Percentiles rank a stretch among this genome's conserved stretches.
Evolutionary conservation across 2,329 filamentous ascomycete genomes (phyloP).

Genomic region (Claviceps fusiformis): DNA sequence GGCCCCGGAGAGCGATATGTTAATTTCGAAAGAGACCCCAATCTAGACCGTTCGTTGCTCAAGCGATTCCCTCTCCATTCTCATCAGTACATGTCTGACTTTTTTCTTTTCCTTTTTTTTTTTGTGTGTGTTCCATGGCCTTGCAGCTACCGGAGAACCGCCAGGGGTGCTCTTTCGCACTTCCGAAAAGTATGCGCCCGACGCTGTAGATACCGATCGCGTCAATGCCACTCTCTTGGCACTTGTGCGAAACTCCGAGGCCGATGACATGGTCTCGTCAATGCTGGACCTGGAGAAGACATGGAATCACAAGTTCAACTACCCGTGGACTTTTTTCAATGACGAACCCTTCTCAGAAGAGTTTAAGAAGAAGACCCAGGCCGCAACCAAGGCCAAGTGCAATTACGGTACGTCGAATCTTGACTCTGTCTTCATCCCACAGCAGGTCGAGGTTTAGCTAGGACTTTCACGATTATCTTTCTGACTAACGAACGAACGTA

Average conservation of each 20-base stretch:
- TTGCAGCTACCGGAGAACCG: conserved; percentile 67
- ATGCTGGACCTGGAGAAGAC: conserved; percentile 88
- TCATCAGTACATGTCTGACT: conserved; percentile 7
- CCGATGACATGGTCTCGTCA: conserved; percentile 68
- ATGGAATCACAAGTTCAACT: conserved; percentile 99
- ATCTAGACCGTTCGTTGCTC: conserved; percentile 60
- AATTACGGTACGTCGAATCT: conserved; percentile 54
- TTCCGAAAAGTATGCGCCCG: conserved; percentile 62
- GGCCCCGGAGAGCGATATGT: conserved; percentile 27
- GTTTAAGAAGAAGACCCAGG: conserved; percentile 72
- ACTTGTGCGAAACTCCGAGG: conserved; percentile 83
- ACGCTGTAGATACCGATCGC: conserved; percentile 62
- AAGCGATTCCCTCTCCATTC: background rate
- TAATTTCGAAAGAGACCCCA: conserved; percentile 66
- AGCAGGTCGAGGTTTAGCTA: background rate
- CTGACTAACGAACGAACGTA: background rate
- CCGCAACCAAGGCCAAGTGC: conserved; percentile 76
- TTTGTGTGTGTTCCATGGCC: background rate
- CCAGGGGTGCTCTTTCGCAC: conserved; percentile 61
- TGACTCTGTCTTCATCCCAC: background rate
- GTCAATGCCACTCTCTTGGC: conserved; percentile 89
- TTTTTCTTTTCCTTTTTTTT: background rate
- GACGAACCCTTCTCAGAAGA: conserved; percentile 86
- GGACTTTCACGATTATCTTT: background rate
- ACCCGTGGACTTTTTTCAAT: conserved; percentile 99